Conservation (phyloP, 352 stramenopile species). For the Phytopythium boreale region DNA sequence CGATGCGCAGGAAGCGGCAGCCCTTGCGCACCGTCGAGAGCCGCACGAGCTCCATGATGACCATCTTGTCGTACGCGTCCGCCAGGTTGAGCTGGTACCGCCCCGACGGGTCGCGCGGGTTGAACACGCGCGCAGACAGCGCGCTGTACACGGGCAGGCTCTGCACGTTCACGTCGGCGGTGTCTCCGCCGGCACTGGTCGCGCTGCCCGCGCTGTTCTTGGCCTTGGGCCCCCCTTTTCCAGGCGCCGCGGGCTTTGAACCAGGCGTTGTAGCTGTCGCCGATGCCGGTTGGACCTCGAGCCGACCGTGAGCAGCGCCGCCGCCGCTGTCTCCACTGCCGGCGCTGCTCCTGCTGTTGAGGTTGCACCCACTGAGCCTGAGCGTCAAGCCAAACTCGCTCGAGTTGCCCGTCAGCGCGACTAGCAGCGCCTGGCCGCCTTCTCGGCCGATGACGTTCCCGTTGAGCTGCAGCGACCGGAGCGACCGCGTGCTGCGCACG, state of each 20-base stretch:
- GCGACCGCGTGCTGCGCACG: slow-evolving; percentile 51
- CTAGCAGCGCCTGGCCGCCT: slow-evolving; percentile 64
- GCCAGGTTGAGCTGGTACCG: slow-evolving; percentile 62
- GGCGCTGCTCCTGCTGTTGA: slow-evolving; percentile 27
- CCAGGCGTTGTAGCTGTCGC: background rate
- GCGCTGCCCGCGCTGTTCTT: background rate
- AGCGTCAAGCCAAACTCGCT: slow-evolving; percentile 51
- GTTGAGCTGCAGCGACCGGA: slow-evolving; percentile 65
- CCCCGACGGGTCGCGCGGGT: slow-evolving; percentile 63
- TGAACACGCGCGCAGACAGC: slow-evolving; percentile 49
- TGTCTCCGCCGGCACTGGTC: background rate
- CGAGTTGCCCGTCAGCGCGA: slow-evolving; percentile 58
- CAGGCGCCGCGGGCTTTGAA: background rate
- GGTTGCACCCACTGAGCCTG: slow-evolving; percentile 60
- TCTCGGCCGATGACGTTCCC: slow-evolving; percentile 74
- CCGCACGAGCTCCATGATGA: slow-evolving; percentile 68
- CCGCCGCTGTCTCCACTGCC: slow-evolving; percentile 2
- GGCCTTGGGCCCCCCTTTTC: background rate
- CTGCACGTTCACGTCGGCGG: slow-evolving; percentile 24
- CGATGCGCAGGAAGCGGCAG: slow-evolving; percentile 61
- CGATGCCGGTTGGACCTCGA: background rate
- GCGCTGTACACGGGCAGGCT: slow-evolving; percentile 42
- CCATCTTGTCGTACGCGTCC: slow-evolving; percentile 80
- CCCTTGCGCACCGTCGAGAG: slow-evolving; percentile 70
- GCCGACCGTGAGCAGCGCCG: no score